A percentile compares a stretch with the other conserved stretches of the same genome.
These are phyloP conservation scores for Suhomyces atakaporum DNA, from an alignment of 1,139 yeast genomes.

Conservation along the genomic window DNA sequence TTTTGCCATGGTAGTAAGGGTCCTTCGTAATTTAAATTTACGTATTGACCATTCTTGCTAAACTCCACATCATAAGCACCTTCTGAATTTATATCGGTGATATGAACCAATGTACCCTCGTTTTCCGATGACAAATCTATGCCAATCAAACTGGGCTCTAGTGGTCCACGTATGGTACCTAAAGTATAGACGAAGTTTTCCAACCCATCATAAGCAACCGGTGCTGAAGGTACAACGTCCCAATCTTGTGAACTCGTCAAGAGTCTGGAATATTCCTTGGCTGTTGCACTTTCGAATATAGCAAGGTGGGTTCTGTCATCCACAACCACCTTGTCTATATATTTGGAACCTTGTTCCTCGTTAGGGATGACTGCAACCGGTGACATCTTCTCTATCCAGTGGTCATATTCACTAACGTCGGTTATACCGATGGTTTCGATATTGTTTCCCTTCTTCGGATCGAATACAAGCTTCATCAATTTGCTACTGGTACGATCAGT, in stretches of 20 bases:
- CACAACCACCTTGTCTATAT: slow-evolving; percentile 71
- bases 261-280: slow-evolving; percentile 45
- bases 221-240: slow-evolving; percentile 66
- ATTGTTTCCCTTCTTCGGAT: slow-evolving; percentile 32
- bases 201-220: slow-evolving; percentile 53
- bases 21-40: slow-evolving; percentile 57
- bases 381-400: slow-evolving; percentile 55
- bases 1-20: slow-evolving; percentile 70
- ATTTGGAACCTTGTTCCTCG: slow-evolving; percentile 47
- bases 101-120: slow-evolving; percentile 13
- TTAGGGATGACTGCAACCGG: slow-evolving; percentile 34
- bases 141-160: slow-evolving; percentile 53
- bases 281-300: slow-evolving; percentile 52
- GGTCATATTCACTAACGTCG: slow-evolving; percentile 51
- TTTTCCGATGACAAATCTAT: slow-evolving; percentile 22
- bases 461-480: slow-evolving; percentile 57
- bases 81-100: slow-evolving; percentile 27
- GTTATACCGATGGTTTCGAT: slow-evolving; percentile 21
- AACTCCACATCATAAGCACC: slow-evolving; percentile 41
- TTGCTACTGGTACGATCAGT: slow-evolving; percentile 71
- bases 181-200: slow-evolving; percentile 61
- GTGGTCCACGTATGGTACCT: slow-evolving; percentile 57
- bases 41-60: slow-evolving; percentile 58
- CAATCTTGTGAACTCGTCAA: slow-evolving; percentile 60
- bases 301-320: slow-evolving; percentile 71